Evolutionary conservation across 208 protist genomes (phyloP).

Genomic region (Trypanosoma boissoni): DNA sequence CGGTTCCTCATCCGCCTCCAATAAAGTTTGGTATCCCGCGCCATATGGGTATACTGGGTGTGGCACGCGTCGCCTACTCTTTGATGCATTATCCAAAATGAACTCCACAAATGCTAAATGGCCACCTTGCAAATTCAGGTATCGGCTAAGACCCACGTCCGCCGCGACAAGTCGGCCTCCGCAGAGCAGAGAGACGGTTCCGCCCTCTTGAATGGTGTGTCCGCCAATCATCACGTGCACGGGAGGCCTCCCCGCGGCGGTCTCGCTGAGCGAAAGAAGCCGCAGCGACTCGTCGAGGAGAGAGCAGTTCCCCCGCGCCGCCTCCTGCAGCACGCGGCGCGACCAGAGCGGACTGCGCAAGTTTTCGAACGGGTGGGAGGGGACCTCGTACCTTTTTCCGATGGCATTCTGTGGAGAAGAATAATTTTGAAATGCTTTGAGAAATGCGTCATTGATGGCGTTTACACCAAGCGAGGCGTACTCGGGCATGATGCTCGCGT

Average conservation of each 20-base stretch:
- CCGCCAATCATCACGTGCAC: constrained; percentile 59
- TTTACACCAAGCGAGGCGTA: constrained; percentile 30
- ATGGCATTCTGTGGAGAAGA: no score
- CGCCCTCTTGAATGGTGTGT: constrained; percentile 35
- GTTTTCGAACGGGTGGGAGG: constrained; percentile 15
- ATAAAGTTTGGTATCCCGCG: background rate
- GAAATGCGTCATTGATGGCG: constrained; percentile 30
- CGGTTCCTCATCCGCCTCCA: background rate
- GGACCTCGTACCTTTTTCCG: background rate
- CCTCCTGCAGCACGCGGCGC: constrained; percentile 24
- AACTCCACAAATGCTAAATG: constrained; percentile 24
- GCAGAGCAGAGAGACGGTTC: constrained; percentile 18
- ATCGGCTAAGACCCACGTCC: constrained; percentile 33
- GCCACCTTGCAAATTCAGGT: constrained; percentile 8
- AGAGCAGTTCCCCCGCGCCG: constrained; percentile 26
- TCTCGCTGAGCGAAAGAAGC: constrained; percentile 25
- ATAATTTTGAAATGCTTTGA: constrained; percentile 3
- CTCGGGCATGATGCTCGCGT: constrained; percentile 40
- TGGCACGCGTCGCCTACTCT: background rate
- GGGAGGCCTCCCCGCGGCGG: background rate
- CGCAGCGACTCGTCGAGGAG: constrained; percentile 33
- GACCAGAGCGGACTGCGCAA: constrained; percentile 39
- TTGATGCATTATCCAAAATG: no score
- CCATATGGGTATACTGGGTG: constrained; percentile 15
- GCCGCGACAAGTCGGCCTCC: constrained; percentile 33